phyloP scores from a whole-genome alignment of 139 green algal genomes.

The Micromonas pusilla region DNA sequence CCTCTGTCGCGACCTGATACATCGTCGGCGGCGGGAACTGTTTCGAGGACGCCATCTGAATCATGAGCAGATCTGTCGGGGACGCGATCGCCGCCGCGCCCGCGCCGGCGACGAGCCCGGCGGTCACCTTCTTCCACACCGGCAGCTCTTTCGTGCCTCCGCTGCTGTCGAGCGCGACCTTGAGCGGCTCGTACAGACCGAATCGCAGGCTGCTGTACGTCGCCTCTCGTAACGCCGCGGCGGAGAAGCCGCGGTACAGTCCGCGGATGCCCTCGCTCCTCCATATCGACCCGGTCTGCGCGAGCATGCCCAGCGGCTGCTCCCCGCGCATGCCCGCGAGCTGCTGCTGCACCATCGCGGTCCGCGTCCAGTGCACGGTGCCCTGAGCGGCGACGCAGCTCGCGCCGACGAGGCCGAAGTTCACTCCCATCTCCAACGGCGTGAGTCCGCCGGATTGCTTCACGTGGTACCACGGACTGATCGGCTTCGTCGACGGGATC shows the following conservation, averaged over 20 bases:
- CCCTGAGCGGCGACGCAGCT: neutral
- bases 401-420: neutral
- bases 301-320: neutral
- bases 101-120: neutral
- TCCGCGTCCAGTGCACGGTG: neutral
- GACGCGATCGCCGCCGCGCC: neutral
- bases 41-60: neutral
- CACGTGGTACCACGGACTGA: neutral
- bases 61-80: neutral
- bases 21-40: neutral
- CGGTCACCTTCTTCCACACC: neutral
- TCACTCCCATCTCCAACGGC: neutral
- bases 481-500: neutral
- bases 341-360: neutral
- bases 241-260: neutral
- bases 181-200: neutral
- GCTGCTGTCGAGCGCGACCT: neutral
- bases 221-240: neutral
- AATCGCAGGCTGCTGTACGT: neutral
- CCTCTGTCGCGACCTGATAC: neutral
- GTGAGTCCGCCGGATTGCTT: neutral
- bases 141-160: neutral
- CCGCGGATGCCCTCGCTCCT: neutral
- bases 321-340: neutral
- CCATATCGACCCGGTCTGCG: neutral